These are phyloP conservation scores for Casuarina cunninghamiana DNA, from an alignment of 306 rosid species.

Conservation along the genomic window DNA sequence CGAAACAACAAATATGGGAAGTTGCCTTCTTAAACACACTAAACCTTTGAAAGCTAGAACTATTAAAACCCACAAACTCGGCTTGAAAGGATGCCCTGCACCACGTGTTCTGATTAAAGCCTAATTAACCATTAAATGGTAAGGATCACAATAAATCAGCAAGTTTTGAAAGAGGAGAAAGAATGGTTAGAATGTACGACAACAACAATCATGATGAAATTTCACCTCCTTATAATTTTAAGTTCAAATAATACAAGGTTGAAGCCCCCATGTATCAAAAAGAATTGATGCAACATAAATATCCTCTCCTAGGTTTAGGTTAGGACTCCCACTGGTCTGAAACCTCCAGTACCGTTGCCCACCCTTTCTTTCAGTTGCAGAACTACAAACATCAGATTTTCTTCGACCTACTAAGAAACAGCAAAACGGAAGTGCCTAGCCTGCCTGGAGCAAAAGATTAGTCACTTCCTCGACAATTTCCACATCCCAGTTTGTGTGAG, in stretches of 20 bases:
- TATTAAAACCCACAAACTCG: conserved; percentile 13
- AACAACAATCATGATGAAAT: conserved; percentile 26
- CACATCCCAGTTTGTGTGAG: conserved; percentile 21
- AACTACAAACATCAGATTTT: conserved; percentile 15
- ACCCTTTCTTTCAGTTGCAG: conserved; percentile 17
- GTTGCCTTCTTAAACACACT: conserved; percentile 18
- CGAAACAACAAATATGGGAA: conserved; percentile 13
- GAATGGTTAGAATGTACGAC: conserved; percentile 37
- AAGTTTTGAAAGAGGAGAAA: conserved; percentile 31
- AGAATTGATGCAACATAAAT: conserved; percentile 34
- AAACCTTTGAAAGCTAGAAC: conserved; percentile 12
- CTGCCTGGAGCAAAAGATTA: conserved; percentile 10
- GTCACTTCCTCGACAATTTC: conserved; percentile 19
- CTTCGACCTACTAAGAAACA: background rate
- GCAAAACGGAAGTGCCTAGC: conserved; percentile 3
- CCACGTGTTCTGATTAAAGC: conserved; percentile 21
- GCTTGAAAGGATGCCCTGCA: conserved; percentile 23
- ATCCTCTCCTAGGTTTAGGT: conserved; percentile 18
- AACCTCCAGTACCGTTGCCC: conserved; percentile 13
- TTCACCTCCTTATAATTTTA: conserved; percentile 32
- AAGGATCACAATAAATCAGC: conserved; percentile 34
- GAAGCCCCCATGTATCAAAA: conserved; percentile 36
- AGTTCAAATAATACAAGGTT: conserved; percentile 42
- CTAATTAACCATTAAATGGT: conserved; percentile 19
- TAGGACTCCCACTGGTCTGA: conserved; percentile 18